Conservation (phyloP, 805 yeast species). For the Saccharomyces jurei region DNA sequence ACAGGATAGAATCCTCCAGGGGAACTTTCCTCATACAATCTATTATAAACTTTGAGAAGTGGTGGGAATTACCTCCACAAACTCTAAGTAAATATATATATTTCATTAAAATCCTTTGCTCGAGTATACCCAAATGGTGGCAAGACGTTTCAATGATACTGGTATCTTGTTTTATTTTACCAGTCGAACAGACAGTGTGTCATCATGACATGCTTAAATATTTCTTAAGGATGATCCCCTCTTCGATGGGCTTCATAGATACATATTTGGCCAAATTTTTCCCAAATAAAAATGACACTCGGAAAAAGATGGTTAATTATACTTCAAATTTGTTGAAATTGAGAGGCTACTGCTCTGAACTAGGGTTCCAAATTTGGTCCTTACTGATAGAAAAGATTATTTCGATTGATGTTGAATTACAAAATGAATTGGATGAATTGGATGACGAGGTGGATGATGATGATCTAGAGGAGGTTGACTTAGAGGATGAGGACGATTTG, state of each 20-base stretch:
- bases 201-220: slow-evolving; percentile 62
- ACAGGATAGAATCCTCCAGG: slow-evolving; percentile 49
- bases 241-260: slow-evolving; percentile 62
- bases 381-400: slow-evolving; percentile 71
- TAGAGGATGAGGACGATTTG: slow-evolving; percentile 27
- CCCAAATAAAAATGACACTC: slow-evolving; percentile 71
- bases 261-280: slow-evolving; percentile 49
- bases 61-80: slow-evolving; percentile 44
- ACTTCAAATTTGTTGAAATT: slow-evolving; percentile 54
- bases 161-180: slow-evolving; percentile 49
- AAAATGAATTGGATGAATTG: slow-evolving; percentile 76
- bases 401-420: slow-evolving; percentile 85
- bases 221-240: slow-evolving; percentile 70
- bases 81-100: slow-evolving; percentile 53
- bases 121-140: slow-evolving; percentile 87
- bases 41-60: slow-evolving; percentile 49
- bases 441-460: slow-evolving; percentile 67
- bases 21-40: slow-evolving; percentile 50
- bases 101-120: slow-evolving; percentile 69
- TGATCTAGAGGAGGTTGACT: slow-evolving; percentile 36
- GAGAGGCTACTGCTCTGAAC: slow-evolving; percentile 64
- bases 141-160: slow-evolving; percentile 66
- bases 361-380: slow-evolving; percentile 71
- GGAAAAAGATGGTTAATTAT: slow-evolving; percentile 50
- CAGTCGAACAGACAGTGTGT: slow-evolving; percentile 25